These are phyloP conservation scores for Tillandsia leiboldiana DNA, from an alignment of 176 grass and related monocot genomes.

Conservation along the genomic window DNA sequence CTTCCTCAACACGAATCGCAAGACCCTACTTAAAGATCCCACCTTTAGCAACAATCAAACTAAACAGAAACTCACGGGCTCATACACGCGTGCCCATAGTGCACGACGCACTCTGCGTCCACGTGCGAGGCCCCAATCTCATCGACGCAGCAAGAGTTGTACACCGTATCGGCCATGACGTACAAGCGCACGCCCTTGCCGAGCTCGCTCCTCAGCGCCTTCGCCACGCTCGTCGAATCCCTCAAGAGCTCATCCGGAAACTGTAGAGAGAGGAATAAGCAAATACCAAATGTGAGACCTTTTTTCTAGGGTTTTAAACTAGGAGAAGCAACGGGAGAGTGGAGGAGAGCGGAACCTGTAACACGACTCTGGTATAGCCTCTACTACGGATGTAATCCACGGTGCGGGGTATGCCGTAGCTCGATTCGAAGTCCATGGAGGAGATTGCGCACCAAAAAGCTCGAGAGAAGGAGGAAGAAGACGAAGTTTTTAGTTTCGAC, in stretches of 20 bases:
- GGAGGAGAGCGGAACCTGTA: slow-evolving; percentile 36
- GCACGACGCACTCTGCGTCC: slow-evolving; percentile 71
- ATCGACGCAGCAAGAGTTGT: slow-evolving; percentile 88
- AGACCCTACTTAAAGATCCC: background rate
- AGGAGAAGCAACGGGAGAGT: background rate
- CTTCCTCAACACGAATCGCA: background rate
- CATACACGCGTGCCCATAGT: slow-evolving; percentile 97
- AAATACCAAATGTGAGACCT: background rate
- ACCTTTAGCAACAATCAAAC: background rate
- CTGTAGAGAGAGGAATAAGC: slow-evolving; percentile 19
- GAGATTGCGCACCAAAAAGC: background rate
- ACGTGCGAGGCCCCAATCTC: slow-evolving; percentile 86
- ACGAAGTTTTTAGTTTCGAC: background rate
- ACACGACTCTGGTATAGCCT: slow-evolving; percentile 58
- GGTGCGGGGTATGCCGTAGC: slow-evolving; percentile 55
- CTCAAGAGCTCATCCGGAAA: slow-evolving; percentile 78
- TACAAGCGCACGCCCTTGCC: slow-evolving; percentile 38
- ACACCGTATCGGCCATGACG: slow-evolving; percentile 86
- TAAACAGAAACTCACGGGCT: slow-evolving; percentile 52
- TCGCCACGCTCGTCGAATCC: slow-evolving; percentile 39
- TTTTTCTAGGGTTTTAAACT: background rate
- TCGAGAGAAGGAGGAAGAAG: background rate
- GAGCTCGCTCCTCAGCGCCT: slow-evolving; percentile 45
- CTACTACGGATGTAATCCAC: slow-evolving; percentile 41
- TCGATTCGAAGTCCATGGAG: slow-evolving; percentile 45